Evolutionary conservation across 164 flowering plant genomes (phyloP), one percentile per base, ranked within the genome.

Genomic region (Echeveria elegans): DNA sequence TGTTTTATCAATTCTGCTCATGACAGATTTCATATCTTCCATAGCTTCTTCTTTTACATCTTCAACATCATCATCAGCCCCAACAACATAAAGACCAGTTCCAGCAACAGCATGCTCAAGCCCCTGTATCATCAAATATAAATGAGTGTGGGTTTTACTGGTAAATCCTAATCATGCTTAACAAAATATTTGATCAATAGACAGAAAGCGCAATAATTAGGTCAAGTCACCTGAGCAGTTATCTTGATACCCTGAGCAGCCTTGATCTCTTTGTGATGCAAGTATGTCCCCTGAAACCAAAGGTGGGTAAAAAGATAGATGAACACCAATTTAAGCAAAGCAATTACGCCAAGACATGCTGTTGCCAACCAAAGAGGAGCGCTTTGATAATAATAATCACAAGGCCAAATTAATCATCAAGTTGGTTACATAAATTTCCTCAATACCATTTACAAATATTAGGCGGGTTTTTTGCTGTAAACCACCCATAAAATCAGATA

Each of bases 71-170:
- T 94, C 96, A 12, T 83, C 83, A 60, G 94, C 87, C 38, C 86
- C 88, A 26, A 94, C 97, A 71, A 91, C 94, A 82, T 91, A 81
- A 3, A 94, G 76, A 70, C 83, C 81, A 68, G 97, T 91, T 37
- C 99, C 99, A 61, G 97, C 96, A 81, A 92, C 82, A 29, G 99
- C 96, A 82, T 89, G 96, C 78, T 94, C 99, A 68, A 94, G 94
- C 68, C 96, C 96, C 99, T 94, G 78, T 38, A n/a, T n/a, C n/a
- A 73, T 47, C 21, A 43, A 19, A 16, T 66, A 16, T 52, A 47
- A 31, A 72, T 2, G 62, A 34, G 21, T n/a, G n/a, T 26, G 45
- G n/a, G 31, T 21, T 9, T 30, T 16, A 32, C n/a, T 60, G 11
- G 30, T 28, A 56, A 26, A 19, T 56, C n/a, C n/a, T n/a, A n/a